A percentile compares a stretch with the other conserved stretches of the same genome.
Evolutionary conservation across 352 stramenopile species (phyloP).

Genomic region (Phytophthora tentaculata): DNA sequence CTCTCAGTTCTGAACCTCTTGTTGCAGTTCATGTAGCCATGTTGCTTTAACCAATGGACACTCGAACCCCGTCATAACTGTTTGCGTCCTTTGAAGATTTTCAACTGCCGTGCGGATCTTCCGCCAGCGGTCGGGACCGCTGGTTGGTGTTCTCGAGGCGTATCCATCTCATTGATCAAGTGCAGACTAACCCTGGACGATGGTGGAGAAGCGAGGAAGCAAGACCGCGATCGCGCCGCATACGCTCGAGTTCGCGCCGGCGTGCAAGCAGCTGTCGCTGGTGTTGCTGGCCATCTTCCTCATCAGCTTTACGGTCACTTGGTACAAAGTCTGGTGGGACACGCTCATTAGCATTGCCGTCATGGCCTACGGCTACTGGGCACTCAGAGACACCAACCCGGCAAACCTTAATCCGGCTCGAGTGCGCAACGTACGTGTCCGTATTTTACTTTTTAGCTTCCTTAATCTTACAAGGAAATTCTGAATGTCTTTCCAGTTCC

Average conservation of each 20-base stretch:
- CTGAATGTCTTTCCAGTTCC: conserved; percentile 46
- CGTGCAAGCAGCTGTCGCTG: conserved; percentile 66
- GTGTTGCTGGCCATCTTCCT: conserved; percentile 57
- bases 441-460: neutral
- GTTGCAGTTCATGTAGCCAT: conserved; percentile 27
- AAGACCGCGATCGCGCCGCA: conserved; percentile 33
- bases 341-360: conserved; percentile 64
- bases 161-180: conserved; percentile 15
- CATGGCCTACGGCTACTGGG: conserved; percentile 58
- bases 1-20: neutral
- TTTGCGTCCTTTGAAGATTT: conserved; percentile 23
- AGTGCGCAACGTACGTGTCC: conserved; percentile 34
- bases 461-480: neutral
- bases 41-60: conserved; percentile 12
- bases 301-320: conserved; percentile 75
- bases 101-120: conserved; percentile 34
- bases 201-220: conserved; percentile 29
- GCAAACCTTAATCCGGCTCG: conserved; percentile 48
- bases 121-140: conserved; percentile 21
- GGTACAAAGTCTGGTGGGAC: conserved; percentile 87
- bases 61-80: conserved; percentile 11
- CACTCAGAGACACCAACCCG: conserved; percentile 52
- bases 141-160: neutral
- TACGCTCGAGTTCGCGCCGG: conserved; percentile 69
- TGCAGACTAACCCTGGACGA: conserved; percentile 5